Conservation (phyloP, 2,329 filamentous ascomycete species). For the Camillea tinctor region DNA sequence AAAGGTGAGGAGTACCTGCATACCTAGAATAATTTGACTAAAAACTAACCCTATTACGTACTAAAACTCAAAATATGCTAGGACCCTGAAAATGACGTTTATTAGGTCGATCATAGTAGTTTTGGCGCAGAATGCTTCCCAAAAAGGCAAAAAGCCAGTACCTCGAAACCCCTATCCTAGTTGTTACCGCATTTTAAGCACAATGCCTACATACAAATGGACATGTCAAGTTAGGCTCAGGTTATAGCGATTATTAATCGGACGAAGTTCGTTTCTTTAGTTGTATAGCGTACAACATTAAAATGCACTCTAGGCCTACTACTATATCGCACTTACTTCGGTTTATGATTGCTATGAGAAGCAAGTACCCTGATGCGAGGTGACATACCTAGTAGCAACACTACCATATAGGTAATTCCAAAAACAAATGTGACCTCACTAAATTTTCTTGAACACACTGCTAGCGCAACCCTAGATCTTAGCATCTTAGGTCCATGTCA, state of each 20-base stretch:
- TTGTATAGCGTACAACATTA: too few relatives aligned
- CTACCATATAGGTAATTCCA: neutral
- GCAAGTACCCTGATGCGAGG: neutral
- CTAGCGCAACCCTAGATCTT: neutral
- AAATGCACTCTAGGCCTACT: too few relatives aligned
- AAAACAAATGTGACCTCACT: neutral
- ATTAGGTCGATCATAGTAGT: neutral
- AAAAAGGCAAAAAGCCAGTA: neutral
- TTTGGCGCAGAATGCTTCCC: neutral
- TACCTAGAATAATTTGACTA: neutral
- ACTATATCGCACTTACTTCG: neutral
- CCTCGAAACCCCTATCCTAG: neutral
- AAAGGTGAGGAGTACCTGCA: neutral
- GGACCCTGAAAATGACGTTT: neutral
- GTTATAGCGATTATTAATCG: neutral
- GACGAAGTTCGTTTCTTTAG: too few relatives aligned
- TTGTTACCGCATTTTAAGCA: neutral
- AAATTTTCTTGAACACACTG: neutral
- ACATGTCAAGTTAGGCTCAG: too few relatives aligned
- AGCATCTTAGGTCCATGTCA: neutral
- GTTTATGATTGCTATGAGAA: neutral
- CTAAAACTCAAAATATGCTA: neutral
- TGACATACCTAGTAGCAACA: neutral
- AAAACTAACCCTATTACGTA: neutral
- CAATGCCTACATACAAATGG: too few relatives aligned